Evolutionary conservation across 345 rosid species (phyloP), one percentile per base, ranked within the genome.

Genomic region (Arabidopsis arenosa): DNA sequence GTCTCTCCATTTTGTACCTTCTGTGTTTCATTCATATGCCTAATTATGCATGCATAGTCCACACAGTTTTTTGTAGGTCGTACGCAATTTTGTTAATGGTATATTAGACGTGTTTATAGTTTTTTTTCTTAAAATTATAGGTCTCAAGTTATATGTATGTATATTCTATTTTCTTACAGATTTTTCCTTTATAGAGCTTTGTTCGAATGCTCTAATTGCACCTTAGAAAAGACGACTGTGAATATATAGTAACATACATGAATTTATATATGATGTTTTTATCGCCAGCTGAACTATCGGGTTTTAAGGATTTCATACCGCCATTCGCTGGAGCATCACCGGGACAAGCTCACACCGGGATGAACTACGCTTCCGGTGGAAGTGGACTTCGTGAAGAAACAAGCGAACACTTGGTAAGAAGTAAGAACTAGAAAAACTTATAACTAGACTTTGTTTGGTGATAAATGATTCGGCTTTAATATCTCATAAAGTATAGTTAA

Each of bases 281-380:
- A 7, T 32, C 6, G 3, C 26, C 81, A 87, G 95, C 79, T 67
- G 66, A 86, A 66, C 57, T 15, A 11, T 54, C 76, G 12, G 89
- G 95, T 3, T 90, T 90, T 54, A 18, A 73, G n/a, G 55, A 73
- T 26, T 84, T 26, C 10, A 84, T 87, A 30, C 83, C 81, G 8
- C 77, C 95, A 5, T 85, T 63, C 15, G 53, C 80, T 7, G 54
- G 5, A 65, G 67, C 48, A 59, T 35, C 74, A 51, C 57, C 14
- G 28, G 35, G 15, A 49, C 45, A 32, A 21, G 80, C 82, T 12
- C 82, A 85, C 6, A n/a, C 45, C 12, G 95, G 95, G 7, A 2
- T 78, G 6, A 78, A 78, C 78, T 78, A 78, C 35, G 81, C 81
- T 35, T 78, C 73, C 5, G 95, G 95, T 45, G 82, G 65, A 67